phyloP scores from a whole-genome alignment of 176 grass and related monocot genomes.

The Coix lacrymajobi region DNA sequence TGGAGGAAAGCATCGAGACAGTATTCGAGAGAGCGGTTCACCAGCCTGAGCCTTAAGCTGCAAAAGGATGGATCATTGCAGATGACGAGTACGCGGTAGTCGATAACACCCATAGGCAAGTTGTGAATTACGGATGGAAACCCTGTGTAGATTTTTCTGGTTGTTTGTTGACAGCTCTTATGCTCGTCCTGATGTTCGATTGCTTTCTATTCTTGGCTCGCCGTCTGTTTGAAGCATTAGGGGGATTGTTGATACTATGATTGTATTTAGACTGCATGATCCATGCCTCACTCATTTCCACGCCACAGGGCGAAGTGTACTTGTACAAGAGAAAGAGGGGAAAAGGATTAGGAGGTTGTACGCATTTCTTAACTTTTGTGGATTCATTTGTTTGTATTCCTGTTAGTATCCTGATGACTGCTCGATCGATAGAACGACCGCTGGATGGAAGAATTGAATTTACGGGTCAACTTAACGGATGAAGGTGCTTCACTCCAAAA shows the following conservation, averaged over 20 bases:
- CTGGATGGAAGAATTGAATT: not conserved
- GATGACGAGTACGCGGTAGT: conserved; percentile 44
- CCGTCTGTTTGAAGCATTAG: conserved; percentile 25
- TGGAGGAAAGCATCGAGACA: conserved; percentile 96
- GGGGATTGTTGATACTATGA: conserved; percentile 33
- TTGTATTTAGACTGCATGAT: conserved; percentile 43
- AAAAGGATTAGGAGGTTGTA: not conserved
- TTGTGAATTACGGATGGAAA: conserved; percentile 62
- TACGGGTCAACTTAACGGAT: not conserved
- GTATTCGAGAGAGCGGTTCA: conserved; percentile 83
- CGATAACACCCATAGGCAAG: conserved; percentile 34
- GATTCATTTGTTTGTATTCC: not conserved
- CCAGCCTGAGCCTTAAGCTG: conserved; percentile 74
- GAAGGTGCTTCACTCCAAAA: not conserved
- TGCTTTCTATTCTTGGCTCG: conserved; percentile 30
- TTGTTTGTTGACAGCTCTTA: conserved; percentile 40
- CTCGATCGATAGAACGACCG: not conserved
- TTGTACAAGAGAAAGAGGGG: conserved; percentile 35
- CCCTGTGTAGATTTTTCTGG: conserved; percentile 49
- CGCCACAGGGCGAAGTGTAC: conserved; percentile 27
- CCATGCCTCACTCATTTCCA: not conserved
- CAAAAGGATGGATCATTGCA: conserved; percentile 84
- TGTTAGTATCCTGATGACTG: not conserved
- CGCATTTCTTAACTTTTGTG: conserved; percentile 13
- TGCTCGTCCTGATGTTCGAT: conserved; percentile 16